phyloP scores from a whole-genome alignment of 1,139 yeast genomes.

The Arxiozyma bovina region DNA sequence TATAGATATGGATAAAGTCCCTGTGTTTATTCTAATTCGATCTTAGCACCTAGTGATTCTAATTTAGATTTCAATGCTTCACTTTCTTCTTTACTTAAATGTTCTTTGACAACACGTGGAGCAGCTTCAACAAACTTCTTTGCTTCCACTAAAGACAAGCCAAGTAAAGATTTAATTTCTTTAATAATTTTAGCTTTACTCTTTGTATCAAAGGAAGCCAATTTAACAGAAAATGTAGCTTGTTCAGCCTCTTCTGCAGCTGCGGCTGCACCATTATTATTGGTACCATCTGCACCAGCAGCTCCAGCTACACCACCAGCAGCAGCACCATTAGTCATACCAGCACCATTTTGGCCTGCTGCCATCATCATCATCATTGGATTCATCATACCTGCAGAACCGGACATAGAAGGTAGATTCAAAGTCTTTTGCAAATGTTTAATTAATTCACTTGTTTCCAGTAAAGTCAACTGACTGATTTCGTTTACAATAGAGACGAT shows the following conservation, averaged over 20 bases:
- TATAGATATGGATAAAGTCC: too few relatives aligned
- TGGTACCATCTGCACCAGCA: constrained; percentile 22
- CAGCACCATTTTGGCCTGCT: not conserved
- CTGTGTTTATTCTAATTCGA: constrained; percentile 64
- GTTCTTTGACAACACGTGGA: constrained; percentile 69
- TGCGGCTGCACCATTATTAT: constrained; percentile 47
- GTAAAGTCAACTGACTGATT: constrained; percentile 76
- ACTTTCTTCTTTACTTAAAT: constrained; percentile 62
- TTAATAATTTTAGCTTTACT: constrained; percentile 95
- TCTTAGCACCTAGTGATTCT: constrained; percentile 93
- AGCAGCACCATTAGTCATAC: not conserved
- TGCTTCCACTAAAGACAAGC: constrained; percentile 89
- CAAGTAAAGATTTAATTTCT: constrained; percentile 88
- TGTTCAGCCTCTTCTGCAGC: constrained; percentile 57
- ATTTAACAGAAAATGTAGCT: constrained; percentile 70
- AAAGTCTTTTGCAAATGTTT: constrained; percentile 75
- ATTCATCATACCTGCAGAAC: constrained; percentile 45
- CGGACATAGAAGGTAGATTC: constrained; percentile 73
- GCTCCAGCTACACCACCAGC: not conserved
- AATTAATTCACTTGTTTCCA: constrained; percentile 83
- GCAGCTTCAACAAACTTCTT: constrained; percentile 97
- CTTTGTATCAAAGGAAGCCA: constrained; percentile 84
- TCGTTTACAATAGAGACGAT: constrained; percentile 81
- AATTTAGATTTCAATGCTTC: constrained; percentile 80
- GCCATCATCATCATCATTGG: not conserved